These are phyloP conservation scores for Amaranthus palmeri DNA, from an alignment of 148 eudicot species.

Conservation along the genomic window DNA sequence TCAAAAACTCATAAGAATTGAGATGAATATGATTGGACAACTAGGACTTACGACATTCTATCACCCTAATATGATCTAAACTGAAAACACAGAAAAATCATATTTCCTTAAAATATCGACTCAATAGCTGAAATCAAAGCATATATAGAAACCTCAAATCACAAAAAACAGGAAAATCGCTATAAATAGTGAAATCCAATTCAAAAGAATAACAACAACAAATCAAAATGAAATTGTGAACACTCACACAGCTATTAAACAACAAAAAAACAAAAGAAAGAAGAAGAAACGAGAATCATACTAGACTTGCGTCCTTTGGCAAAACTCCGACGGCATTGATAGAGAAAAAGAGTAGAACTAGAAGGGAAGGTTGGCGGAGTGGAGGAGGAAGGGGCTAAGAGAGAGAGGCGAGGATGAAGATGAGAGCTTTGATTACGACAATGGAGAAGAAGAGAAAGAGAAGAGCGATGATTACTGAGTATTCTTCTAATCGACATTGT, in stretches of 20 bases:
- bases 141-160: no score
- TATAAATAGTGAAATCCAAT: no score
- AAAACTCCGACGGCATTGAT: conserved; percentile 44
- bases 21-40: no score
- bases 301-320: conserved; percentile 76
- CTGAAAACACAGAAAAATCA: no score
- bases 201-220: background rate
- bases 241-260: background rate
- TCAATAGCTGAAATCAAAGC: no score
- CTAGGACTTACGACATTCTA: no score
- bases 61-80: no score
- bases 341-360: conserved; percentile 22
- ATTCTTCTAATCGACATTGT: conserved; percentile 23
- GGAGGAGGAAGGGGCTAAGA: conserved; percentile 16
- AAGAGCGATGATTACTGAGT: conserved; percentile 13
- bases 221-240: background rate
- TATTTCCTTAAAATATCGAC: no score
- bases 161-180: no score
- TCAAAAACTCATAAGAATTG: no score
- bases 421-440: conserved; percentile 22
- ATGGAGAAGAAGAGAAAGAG: conserved; percentile 20
- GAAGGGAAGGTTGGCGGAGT: conserved; percentile 24
- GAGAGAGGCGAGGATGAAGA: conserved; percentile 19
- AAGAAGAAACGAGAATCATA: conserved; percentile 6
- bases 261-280: background rate